Percentiles rank a stretch among this genome's conserved stretches.
These are phyloP conservation scores for Rhodotorula kratochvilovae DNA, from an alignment of 768 basidiomycete genomes.

Conservation along the genomic window DNA sequence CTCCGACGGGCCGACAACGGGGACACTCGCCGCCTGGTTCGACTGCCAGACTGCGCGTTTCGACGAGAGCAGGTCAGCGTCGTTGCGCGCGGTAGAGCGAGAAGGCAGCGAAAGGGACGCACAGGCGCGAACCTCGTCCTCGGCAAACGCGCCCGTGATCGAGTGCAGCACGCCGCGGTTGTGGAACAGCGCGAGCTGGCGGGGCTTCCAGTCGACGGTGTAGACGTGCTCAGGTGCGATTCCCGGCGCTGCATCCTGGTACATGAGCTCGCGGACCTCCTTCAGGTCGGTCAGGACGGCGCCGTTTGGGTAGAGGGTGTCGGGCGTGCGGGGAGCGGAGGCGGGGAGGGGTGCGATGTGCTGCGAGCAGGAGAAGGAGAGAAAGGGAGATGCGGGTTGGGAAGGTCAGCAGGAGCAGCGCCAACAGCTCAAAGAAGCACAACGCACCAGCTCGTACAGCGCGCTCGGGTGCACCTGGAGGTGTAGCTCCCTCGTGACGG, in stretches of 20 bases:
- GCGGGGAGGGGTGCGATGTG: conserved; percentile 68
- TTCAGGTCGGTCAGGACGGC: conserved; percentile 67
- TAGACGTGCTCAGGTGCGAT: conserved; percentile 82
- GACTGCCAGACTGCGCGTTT: conserved; percentile 14
- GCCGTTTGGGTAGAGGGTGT: conserved; percentile 77
- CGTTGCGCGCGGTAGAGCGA: background rate
- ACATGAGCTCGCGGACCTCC: conserved; percentile 67
- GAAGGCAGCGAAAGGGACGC: background rate
- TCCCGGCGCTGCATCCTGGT: conserved; percentile 84
- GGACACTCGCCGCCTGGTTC: conserved; percentile 60
- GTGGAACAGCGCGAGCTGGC: conserved; percentile 78
- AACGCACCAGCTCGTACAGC: conserved; percentile 18
- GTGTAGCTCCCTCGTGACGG: conserved; percentile 72
- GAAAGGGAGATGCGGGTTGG: background rate
- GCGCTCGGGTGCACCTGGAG: conserved; percentile 72
- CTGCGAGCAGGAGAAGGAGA: conserved; percentile 61
- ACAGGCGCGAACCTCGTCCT: conserved; percentile 33
- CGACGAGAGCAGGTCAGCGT: background rate
- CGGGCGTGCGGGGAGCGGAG: conserved; percentile 55
- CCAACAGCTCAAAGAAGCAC: too few relatives aligned
- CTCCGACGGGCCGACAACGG: conserved; percentile 63
- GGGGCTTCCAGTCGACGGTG: conserved; percentile 77
- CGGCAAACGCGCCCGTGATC: conserved; percentile 71
- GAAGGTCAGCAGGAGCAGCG: background rate
- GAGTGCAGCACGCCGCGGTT: conserved; percentile 76